These are phyloP conservation scores for Phytophthora litchii DNA, from an alignment of 352 stramenopile genomes.

Conservation along the genomic window DNA sequence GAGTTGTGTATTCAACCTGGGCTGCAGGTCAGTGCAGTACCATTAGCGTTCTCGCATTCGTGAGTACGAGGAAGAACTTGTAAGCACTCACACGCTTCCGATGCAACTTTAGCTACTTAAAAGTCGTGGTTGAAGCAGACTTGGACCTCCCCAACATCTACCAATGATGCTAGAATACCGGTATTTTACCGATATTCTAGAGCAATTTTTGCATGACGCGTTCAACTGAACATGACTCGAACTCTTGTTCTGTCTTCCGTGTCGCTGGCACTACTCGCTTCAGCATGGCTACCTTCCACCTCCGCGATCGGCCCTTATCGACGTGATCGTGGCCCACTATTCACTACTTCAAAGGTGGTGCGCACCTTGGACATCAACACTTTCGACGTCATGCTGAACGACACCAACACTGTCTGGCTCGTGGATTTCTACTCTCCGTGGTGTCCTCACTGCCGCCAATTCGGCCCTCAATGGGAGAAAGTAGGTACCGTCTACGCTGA, in stretches of 20 bases:
- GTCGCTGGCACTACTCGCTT: slow-evolving; percentile 2
- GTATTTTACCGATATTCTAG: too few species aligned
- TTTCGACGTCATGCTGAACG: slow-evolving; percentile 51
- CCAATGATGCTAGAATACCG: too few species aligned
- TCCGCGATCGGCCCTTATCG: slow-evolving; percentile 7
- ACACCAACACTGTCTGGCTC: slow-evolving; percentile 62
- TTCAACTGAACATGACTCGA: slow-evolving; percentile 2
- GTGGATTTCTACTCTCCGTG: slow-evolving; percentile 85
- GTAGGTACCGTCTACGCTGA: slow-evolving; percentile 59
- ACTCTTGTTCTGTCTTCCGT: slow-evolving; percentile 10
- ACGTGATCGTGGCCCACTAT: slow-evolving; percentile 21
- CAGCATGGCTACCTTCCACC: slow-evolving; percentile 1
- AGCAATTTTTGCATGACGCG: not conserved
- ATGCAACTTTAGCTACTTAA: too few species aligned
- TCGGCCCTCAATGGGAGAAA: slow-evolving; percentile 68
- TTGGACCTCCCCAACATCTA: too few species aligned
- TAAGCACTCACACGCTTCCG: too few species aligned
- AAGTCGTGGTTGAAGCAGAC: too few species aligned
- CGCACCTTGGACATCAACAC: slow-evolving; percentile 32
- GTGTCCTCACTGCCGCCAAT: slow-evolving; percentile 79
- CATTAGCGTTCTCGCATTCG: too few species aligned
- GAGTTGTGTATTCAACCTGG: too few species aligned
- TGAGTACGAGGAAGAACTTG: too few species aligned
- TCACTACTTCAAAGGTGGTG: slow-evolving; percentile 21
- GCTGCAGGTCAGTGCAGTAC: too few species aligned